Evolutionary conservation across 2,329 filamentous ascomycete species (phyloP).

Genomic region (Penicillium brasilianum): DNA sequence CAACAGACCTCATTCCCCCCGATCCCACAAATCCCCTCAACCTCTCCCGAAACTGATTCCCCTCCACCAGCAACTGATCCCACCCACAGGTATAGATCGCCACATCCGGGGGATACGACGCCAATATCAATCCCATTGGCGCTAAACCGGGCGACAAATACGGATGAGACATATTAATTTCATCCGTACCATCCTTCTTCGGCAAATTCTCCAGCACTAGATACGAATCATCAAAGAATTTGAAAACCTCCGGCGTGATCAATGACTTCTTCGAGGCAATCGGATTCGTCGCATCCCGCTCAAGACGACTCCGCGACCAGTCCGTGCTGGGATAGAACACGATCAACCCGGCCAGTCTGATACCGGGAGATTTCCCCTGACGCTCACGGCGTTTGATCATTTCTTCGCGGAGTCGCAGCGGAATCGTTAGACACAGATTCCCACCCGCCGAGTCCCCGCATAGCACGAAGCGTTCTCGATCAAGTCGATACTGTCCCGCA

Average conservation of each 20-base stretch:
- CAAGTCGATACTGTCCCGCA: constrained; percentile 23
- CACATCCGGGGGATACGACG: constrained; percentile 21
- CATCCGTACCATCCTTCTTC: not conserved
- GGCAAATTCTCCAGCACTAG: constrained; percentile 17
- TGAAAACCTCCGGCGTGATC: constrained; percentile 16
- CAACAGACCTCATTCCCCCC: constrained; percentile 21
- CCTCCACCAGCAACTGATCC: constrained; percentile 31
- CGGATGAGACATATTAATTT: constrained; percentile 26
- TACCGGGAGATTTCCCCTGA: not conserved
- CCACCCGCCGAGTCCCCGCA: constrained; percentile 29
- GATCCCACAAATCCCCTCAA: constrained; percentile 18
- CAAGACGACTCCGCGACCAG: constrained; percentile 23
- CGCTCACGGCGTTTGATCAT: constrained; percentile 3
- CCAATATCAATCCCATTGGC: constrained; percentile 13
- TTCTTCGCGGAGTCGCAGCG: constrained; percentile 22
- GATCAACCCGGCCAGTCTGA: constrained; percentile 20
- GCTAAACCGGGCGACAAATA: constrained; percentile 29
- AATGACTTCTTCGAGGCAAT: constrained; percentile 17
- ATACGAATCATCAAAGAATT: constrained; percentile 29
- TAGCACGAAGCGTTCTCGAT: constrained; percentile 20
- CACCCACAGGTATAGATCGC: constrained; percentile 31
- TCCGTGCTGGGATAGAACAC: constrained; percentile 26
- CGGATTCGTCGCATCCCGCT: constrained; percentile 26
- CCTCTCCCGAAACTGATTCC: constrained; percentile 26
- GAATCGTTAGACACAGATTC: constrained; percentile 23